Percentiles rank a stretch among this genome's conserved stretches.
phyloP scores from a whole-genome alignment of 192 early-diverging fungal genomes.

The Entophlyctis helioformis region DNA sequence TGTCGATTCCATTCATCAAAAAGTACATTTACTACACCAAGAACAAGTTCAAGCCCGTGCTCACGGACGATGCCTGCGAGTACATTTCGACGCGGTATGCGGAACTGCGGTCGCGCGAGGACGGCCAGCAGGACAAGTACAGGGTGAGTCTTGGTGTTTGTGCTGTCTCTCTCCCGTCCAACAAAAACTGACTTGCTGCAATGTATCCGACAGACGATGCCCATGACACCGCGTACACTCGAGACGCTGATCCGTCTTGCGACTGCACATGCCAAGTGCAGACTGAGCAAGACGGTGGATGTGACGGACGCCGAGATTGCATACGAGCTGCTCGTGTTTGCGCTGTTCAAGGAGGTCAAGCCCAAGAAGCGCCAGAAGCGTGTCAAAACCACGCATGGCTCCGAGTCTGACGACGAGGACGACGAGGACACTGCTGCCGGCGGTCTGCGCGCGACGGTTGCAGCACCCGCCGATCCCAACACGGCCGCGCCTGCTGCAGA shows the following conservation, averaged over 20 bases:
- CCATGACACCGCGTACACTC: conserved; percentile 95
- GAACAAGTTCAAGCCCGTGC: conserved; percentile 66
- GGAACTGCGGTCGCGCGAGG: conserved; percentile 67
- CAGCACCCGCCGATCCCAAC: not conserved
- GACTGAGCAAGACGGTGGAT: conserved; percentile 70
- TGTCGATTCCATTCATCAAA: conserved; percentile 81
- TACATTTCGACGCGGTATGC: conserved; percentile 71
- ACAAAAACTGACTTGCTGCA: not conserved
- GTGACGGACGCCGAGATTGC: conserved; percentile 77
- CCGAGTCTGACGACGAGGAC: conserved; percentile 9
- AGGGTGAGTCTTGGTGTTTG: conserved; percentile 28
- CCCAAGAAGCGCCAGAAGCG: conserved; percentile 24
- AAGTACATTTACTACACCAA: conserved; percentile 95
- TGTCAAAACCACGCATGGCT: conserved; percentile 7
- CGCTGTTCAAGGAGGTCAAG: conserved; percentile 81
- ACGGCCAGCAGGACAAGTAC: conserved; percentile 51
- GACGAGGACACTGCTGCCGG: conserved; percentile 8
- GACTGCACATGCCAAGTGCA: conserved; percentile 90
- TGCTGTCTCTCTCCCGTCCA: too few relatives aligned
- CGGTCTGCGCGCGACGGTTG: conserved; percentile 1
- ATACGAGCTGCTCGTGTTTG: conserved; percentile 70
- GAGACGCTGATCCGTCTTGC: conserved; percentile 95
- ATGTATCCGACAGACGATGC: conserved; percentile 53
- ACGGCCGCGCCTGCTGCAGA: not conserved
- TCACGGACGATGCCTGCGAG: conserved; percentile 73